These are phyloP conservation scores for Globisporangium yorkense DNA, from an alignment of 352 stramenopile species.

Conservation along the genomic window DNA sequence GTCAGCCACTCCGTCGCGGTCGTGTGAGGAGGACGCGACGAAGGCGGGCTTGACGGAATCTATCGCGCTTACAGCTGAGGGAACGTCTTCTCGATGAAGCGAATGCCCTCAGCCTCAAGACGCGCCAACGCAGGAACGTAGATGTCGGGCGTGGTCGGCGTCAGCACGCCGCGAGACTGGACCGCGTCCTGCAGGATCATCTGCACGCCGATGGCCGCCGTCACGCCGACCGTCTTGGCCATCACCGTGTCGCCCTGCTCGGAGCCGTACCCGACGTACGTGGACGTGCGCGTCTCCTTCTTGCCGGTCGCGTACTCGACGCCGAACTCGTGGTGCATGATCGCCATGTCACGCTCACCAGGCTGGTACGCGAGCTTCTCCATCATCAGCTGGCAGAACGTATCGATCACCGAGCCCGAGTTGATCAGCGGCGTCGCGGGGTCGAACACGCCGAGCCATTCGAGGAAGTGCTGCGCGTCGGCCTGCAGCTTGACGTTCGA, in stretches of 20 bases:
- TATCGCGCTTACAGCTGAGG: slow-evolving; percentile 15
- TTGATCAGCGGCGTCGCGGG: slow-evolving; percentile 41
- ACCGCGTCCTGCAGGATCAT: slow-evolving; percentile 91
- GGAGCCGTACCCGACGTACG: slow-evolving; percentile 89
- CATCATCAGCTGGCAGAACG: slow-evolving; percentile 84
- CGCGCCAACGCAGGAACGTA: slow-evolving; percentile 82
- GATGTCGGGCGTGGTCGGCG: slow-evolving; percentile 87
- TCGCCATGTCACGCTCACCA: slow-evolving; percentile 93
- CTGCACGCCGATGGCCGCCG: slow-evolving; percentile 90
- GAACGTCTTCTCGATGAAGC: slow-evolving; percentile 83
- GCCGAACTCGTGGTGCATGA: slow-evolving; percentile 91
- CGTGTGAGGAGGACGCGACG: not conserved
- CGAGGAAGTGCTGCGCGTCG: slow-evolving; percentile 63
- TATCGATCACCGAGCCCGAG: slow-evolving; percentile 65
- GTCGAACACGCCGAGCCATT: slow-evolving; percentile 76
- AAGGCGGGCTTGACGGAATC: not conserved
- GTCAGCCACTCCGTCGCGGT: not conserved
- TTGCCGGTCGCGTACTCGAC: slow-evolving; percentile 73
- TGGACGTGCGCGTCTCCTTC: slow-evolving; percentile 87
- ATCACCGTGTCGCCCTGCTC: slow-evolving; percentile 91
- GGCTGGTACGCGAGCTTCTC: slow-evolving; percentile 87
- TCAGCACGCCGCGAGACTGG: slow-evolving; percentile 75
- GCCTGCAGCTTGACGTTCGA: slow-evolving; percentile 28
- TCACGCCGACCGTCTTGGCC: slow-evolving; percentile 94
- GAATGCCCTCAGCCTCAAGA: slow-evolving; percentile 83